Conservation (phyloP, 352 stramenopile species). For the Thalassiosira exigua region DNA sequence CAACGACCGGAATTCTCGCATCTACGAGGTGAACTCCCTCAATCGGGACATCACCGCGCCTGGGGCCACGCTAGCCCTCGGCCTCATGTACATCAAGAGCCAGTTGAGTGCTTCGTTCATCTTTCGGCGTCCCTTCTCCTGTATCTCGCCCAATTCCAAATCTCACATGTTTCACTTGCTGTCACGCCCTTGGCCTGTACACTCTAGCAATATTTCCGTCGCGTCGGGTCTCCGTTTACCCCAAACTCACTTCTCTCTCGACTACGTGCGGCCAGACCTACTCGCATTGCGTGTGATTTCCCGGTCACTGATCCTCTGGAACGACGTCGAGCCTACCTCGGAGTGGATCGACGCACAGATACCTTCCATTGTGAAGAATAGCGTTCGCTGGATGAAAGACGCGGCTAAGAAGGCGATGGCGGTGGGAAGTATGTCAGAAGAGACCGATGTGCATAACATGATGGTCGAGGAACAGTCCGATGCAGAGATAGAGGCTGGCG, state of each 20-base stretch:
- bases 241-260: conserved; percentile 93
- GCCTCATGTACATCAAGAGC: conserved; percentile 96
- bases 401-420: conserved; percentile 30
- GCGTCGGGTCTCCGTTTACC: conserved; percentile 90
- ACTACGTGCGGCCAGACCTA: conserved; percentile 95
- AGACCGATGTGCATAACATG: conserved; percentile 74
- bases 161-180: too few species aligned
- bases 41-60: conserved; percentile 95
- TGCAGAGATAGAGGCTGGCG: conserved; percentile 55
- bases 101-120: not conserved
- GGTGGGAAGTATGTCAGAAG: conserved; percentile 70
- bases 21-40: conserved; percentile 90
- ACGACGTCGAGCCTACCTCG: conserved; percentile 88
- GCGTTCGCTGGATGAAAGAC: conserved; percentile 49
- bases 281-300: conserved; percentile 93
- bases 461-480: conserved; percentile 82
- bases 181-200: not conserved
- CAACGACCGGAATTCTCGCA: conserved; percentile 77
- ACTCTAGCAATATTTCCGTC: conserved; percentile 62
- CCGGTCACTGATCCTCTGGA: conserved; percentile 95
- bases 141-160: too few species aligned
- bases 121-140: not conserved
- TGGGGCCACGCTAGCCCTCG: conserved; percentile 91
- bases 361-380: conserved; percentile 68
- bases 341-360: conserved; percentile 92